Evolutionary conservation across 2,329 filamentous ascomycete species (phyloP).

Genomic region (Sordariomycetes sp.): DNA sequence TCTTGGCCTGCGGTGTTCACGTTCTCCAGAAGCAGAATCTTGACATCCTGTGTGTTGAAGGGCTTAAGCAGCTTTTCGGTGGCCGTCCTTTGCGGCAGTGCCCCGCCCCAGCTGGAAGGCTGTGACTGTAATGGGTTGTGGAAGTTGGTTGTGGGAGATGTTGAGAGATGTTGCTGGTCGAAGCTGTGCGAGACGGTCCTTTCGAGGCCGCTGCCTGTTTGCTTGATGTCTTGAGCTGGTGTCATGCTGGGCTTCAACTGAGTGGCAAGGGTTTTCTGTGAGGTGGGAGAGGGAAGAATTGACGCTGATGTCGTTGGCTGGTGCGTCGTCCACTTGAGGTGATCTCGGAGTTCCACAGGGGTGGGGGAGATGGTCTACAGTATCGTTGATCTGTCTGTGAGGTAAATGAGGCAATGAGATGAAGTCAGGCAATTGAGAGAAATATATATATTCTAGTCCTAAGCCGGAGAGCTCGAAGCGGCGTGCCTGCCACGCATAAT

Average conservation of each 20-base stretch:
- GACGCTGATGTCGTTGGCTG: too few relatives aligned
- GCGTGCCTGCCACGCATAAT: too few relatives aligned
- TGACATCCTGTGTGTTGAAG: conserved; percentile 92
- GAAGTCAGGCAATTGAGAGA: too few relatives aligned
- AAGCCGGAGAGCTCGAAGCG: too few relatives aligned
- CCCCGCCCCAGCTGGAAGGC: conserved; percentile 49
- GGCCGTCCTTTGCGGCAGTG: conserved; percentile 20
- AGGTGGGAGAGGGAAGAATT: too few relatives aligned
- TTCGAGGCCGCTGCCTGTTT: conserved; percentile 14
- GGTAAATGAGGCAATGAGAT: too few relatives aligned
- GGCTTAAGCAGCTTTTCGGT: conserved; percentile 74
- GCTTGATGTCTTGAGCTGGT: conserved; percentile 37
- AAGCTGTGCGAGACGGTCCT: conserved; percentile 45
- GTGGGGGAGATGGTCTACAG: too few relatives aligned
- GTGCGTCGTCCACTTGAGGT: too few relatives aligned
- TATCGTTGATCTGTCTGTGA: too few relatives aligned
- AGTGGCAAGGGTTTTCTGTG: background rate
- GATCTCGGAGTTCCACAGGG: too few relatives aligned
- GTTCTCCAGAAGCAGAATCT: conserved; percentile 91
- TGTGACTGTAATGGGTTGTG: conserved; percentile 58
- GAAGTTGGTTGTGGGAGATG: conserved; percentile 67
- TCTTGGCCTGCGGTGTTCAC: conserved; percentile 85
- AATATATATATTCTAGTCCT: too few relatives aligned
- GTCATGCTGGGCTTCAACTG: conserved; percentile 22
- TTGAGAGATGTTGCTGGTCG: conserved; percentile 49